phyloP scores from a whole-genome alignment of 768 basidiomycete species.

The Tulasnella sp. region DNA sequence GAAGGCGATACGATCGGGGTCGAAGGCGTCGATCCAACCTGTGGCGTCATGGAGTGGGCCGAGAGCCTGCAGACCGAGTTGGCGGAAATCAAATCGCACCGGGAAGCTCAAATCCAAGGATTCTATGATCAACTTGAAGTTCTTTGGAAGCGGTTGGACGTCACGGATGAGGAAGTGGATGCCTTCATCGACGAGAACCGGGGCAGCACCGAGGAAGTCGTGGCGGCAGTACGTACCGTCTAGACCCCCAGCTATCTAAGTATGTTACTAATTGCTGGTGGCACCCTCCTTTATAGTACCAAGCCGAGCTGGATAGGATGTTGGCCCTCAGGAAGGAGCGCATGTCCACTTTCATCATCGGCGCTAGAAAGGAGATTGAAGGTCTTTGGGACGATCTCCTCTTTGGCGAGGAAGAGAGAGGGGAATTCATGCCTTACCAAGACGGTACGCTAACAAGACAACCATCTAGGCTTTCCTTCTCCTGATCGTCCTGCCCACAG shows the following conservation, averaged over 20 bases:
- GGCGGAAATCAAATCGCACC: conserved; percentile 69
- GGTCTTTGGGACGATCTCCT: conserved; percentile 85
- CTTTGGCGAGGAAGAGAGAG: conserved; percentile 79
- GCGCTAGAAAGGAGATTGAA: conserved; percentile 79
- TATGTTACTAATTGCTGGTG: background rate
- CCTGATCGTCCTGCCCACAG: conserved; percentile 46
- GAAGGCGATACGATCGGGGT: conserved; percentile 55
- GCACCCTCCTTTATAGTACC: conserved; percentile 54
- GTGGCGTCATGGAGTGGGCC: conserved; percentile 74
- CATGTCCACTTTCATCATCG: conserved; percentile 81
- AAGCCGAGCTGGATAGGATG: conserved; percentile 89
- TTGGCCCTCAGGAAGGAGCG: conserved; percentile 83
- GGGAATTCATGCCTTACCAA: conserved; percentile 76
- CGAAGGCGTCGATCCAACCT: conserved; percentile 79
- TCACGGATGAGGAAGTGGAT: conserved; percentile 80
- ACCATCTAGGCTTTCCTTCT: background rate
- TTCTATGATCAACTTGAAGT: conserved; percentile 94
- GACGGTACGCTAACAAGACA: conserved; percentile 59
- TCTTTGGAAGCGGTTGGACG: conserved; percentile 85
- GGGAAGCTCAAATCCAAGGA: conserved; percentile 85
- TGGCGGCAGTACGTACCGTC: conserved; percentile 56
- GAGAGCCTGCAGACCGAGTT: conserved; percentile 60
- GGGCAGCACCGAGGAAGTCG: conserved; percentile 76
- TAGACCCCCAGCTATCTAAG: background rate
- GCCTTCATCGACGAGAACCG: conserved; percentile 84